phyloP scores from a whole-genome alignment of 441 rosid genomes.

The Erysimum cheiri region DNA sequence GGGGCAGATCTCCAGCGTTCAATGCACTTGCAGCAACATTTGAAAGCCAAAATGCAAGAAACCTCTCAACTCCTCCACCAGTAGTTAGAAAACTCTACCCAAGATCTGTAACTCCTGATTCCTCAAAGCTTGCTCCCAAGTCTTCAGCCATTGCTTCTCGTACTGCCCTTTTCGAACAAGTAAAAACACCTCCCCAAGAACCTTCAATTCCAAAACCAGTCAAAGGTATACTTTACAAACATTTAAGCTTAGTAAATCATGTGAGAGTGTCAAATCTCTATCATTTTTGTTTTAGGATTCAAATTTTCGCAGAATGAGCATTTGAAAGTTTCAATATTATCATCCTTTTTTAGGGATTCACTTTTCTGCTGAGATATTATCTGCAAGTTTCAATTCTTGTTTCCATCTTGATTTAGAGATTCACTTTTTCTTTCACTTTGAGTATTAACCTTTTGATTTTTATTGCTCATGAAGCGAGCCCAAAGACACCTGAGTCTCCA shows the following conservation, averaged over 20 bases:
- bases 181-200: constrained; percentile 61
- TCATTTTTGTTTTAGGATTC: not conserved
- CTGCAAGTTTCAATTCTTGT: not conserved
- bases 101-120: constrained; percentile 76
- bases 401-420: constrained; percentile 2
- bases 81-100: constrained; percentile 84
- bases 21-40: constrained; percentile 96
- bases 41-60: constrained; percentile 83
- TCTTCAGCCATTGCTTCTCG: constrained; percentile 88
- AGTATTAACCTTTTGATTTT: constrained; percentile 21
- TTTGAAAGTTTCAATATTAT: not conserved
- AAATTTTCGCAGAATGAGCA: not conserved
- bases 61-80: constrained; percentile 98
- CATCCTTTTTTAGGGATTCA: constrained; percentile 1
- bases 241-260: not conserved
- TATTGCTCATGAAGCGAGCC: constrained; percentile 55
- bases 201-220: constrained; percentile 68
- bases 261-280: not conserved
- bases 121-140: constrained; percentile 60
- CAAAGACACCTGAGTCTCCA: constrained; percentile 55
- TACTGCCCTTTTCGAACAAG: constrained; percentile 66
- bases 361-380: not conserved
- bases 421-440: constrained; percentile 6
- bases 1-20: constrained; percentile 99
- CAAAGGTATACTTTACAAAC: constrained; percentile 58